A percentile compares a stretch with the other conserved stretches of the same genome.
phyloP scores from a whole-genome alignment of 345 rosid genomes.

The Erodium maritimum region DNA sequence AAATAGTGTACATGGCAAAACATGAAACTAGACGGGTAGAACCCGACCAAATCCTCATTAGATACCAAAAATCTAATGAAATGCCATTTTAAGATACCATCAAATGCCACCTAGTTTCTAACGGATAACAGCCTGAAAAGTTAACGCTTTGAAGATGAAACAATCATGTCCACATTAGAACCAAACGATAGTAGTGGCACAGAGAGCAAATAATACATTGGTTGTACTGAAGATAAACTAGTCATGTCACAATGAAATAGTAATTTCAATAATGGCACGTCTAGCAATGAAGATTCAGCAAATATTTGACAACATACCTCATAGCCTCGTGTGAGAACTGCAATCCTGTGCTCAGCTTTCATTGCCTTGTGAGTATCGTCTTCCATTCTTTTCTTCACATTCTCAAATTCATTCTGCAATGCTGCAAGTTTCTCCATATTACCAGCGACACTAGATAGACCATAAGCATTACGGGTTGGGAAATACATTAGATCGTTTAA shows the following conservation, averaged over 20 bases:
- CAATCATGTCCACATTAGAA: too few relatives aligned
- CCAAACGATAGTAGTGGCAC: too few relatives aligned
- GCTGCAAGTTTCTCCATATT: slow-evolving; percentile 80
- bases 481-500: slow-evolving; percentile 91
- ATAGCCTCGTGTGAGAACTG: slow-evolving; percentile 81
- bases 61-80: neutral
- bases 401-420: slow-evolving; percentile 67
- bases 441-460: slow-evolving; percentile 91
- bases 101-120: too few relatives aligned
- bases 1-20: neutral
- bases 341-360: slow-evolving; percentile 66
- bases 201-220: too few relatives aligned
- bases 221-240: too few relatives aligned
- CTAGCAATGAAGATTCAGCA: too few relatives aligned
- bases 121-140: too few relatives aligned
- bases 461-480: slow-evolving; percentile 81
- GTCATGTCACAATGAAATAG: too few relatives aligned
- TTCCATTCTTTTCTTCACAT: slow-evolving; percentile 57
- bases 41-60: too few relatives aligned
- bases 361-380: slow-evolving; percentile 79
- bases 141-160: too few relatives aligned
- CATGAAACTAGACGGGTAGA: too few relatives aligned
- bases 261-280: too few relatives aligned
- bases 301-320: slow-evolving; percentile 41
- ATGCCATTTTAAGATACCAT: neutral